Evolutionary conservation across 2,329 filamentous ascomycete species (phyloP).

Genomic region (Oidium heveae): DNA sequence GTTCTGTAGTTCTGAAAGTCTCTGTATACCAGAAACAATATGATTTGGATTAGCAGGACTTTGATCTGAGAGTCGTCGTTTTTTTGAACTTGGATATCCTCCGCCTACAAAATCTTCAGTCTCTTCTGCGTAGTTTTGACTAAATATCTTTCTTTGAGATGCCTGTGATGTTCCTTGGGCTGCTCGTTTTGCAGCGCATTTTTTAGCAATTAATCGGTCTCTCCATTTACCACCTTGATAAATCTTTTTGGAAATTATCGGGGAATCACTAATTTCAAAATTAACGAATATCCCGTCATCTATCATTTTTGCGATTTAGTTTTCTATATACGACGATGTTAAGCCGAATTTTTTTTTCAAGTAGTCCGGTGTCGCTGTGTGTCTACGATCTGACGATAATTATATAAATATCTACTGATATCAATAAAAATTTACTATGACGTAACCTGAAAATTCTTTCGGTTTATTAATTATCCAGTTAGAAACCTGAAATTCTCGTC

Average conservation of each 20-base stretch:
- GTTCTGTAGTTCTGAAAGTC: no score
- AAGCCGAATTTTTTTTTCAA: background rate
- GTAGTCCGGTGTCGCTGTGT: background rate
- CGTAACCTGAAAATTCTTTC: no score
- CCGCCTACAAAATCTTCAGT: constrained; percentile 13
- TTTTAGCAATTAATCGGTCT: constrained; percentile 61
- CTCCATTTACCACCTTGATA: constrained; percentile 89
- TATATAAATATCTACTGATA: no score
- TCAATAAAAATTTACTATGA: no score
- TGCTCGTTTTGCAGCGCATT: constrained; percentile 24
- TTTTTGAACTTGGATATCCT: no score
- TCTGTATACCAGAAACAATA: no score
- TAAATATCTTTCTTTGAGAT: constrained; percentile 10
- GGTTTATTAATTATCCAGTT: no score
- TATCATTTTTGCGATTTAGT: constrained; percentile 33
- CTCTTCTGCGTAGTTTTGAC: constrained; percentile 7
- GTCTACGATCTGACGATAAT: background rate
- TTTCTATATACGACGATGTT: background rate
- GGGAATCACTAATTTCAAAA: constrained; percentile 50
- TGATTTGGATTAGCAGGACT: no score
- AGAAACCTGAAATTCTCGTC: no score
- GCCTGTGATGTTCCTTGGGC: constrained; percentile 1
- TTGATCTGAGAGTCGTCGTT: no score
- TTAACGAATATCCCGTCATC: constrained; percentile 92
- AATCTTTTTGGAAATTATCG: constrained; percentile 31